Evolutionary conservation across 1,139 yeast genomes (phyloP).

Genomic region (Kodamaea arcana): DNA sequence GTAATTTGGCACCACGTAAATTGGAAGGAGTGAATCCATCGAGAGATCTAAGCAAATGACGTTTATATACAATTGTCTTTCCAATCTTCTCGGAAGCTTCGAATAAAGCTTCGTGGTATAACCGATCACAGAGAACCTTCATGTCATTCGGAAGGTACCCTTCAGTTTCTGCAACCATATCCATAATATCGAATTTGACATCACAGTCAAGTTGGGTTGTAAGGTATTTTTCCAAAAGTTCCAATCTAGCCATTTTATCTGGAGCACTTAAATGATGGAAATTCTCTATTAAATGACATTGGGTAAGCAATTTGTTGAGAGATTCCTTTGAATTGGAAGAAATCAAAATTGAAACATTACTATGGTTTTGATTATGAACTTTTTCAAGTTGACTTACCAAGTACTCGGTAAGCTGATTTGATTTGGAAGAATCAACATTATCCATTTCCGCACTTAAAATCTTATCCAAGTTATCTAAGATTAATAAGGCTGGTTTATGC

Average conservation of each 20-base stretch:
- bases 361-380: constrained; percentile 34
- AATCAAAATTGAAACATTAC: constrained; percentile 51
- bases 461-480: constrained; percentile 80
- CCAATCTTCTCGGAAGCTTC: constrained; percentile 10
- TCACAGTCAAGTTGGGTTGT: constrained; percentile 25
- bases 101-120: constrained; percentile 62
- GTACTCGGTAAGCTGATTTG: constrained; percentile 55
- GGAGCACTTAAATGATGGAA: constrained; percentile 65
- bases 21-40: constrained; percentile 74
- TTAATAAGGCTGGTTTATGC: constrained; percentile 72
- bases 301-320: constrained; percentile 57
- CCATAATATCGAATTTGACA: constrained; percentile 54
- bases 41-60: constrained; percentile 54
- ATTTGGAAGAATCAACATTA: constrained; percentile 57
- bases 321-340: constrained; percentile 64
- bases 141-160: constrained; percentile 87
- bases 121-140: constrained; percentile 66
- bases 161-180: constrained; percentile 76
- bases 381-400: constrained; percentile 37
- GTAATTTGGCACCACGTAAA: constrained; percentile 80
- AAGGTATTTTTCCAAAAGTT: constrained; percentile 49
- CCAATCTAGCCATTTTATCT: constrained; percentile 54
- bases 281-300: constrained; percentile 70
- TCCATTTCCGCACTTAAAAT: constrained; percentile 71
- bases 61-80: constrained; percentile 17